Evolutionary conservation across 768 basidiomycete species (phyloP).

Genomic region (Lentinus brumalis): DNA sequence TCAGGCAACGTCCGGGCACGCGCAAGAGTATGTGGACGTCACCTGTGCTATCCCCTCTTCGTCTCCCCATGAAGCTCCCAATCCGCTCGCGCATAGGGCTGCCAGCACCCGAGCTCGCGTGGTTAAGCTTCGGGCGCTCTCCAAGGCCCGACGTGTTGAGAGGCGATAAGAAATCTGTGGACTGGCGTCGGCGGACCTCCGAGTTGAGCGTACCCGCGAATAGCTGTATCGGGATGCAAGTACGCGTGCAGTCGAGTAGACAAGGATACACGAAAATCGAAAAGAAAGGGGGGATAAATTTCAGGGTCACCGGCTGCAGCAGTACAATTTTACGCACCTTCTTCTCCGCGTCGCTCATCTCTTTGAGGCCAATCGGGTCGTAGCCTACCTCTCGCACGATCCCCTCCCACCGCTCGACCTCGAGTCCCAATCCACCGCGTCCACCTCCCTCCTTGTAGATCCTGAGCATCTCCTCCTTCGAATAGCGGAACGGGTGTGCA

Average conservation of each 20-base stretch:
- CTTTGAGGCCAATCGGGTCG: conserved; percentile 76
- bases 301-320: conserved; percentile 12
- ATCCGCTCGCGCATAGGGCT: conserved; percentile 71
- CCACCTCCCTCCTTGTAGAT: conserved; percentile 82
- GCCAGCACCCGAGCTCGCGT: conserved; percentile 47
- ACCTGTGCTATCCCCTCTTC: conserved; percentile 65
- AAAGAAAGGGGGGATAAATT: conserved; percentile 13
- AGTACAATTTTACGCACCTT: conserved; percentile 58
- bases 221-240: conserved; percentile 48
- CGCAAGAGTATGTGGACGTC: background rate
- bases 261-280: conserved; percentile 14
- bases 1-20: background rate
- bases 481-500: conserved; percentile 80
- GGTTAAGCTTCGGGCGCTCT: conserved; percentile 62
- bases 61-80: conserved; percentile 55
- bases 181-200: conserved; percentile 84
- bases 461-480: conserved; percentile 81
- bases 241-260: conserved; percentile 17
- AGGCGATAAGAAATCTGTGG: conserved; percentile 69
- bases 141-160: conserved; percentile 49
- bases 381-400: conserved; percentile 75
- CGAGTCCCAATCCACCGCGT: conserved; percentile 72
- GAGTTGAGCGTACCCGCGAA: conserved; percentile 85
- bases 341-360: conserved; percentile 82
- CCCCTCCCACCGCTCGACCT: conserved; percentile 89